Evolutionary conservation across 768 basidiomycete species (phyloP).

Genomic region (Lactarius vividus): DNA sequence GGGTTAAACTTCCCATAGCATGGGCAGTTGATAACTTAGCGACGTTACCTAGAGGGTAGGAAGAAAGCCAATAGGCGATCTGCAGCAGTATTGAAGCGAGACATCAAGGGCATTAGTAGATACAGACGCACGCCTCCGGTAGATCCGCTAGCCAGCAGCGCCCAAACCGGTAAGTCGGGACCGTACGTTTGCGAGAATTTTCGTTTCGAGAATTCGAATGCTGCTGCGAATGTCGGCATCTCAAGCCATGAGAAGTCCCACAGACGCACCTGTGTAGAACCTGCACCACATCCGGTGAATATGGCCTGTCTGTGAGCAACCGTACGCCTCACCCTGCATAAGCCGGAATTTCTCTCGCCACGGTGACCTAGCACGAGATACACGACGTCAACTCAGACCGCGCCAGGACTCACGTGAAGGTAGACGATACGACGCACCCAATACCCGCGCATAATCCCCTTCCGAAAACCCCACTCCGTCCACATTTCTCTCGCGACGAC

Average conservation of each 20-base stretch:
- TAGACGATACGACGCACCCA: conserved; percentile 58
- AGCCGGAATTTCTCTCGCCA: conserved; percentile 91
- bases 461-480: conserved; percentile 76
- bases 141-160: conserved; percentile 76
- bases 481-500: conserved; percentile 80
- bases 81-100: conserved; percentile 31
- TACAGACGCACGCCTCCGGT: conserved; percentile 66
- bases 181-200: conserved; percentile 64
- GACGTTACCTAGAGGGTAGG: conserved; percentile 74
- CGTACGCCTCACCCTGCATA: conserved; percentile 68
- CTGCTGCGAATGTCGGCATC: conserved; percentile 36
- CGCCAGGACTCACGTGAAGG: neutral
- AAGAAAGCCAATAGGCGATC: conserved; percentile 91
- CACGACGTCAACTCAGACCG: neutral
- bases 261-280: conserved; percentile 59
- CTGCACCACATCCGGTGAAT: conserved; percentile 36
- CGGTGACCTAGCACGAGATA: conserved; percentile 60
- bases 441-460: conserved; percentile 94
- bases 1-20: neutral
- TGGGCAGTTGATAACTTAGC: neutral
- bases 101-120: neutral
- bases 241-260: neutral
- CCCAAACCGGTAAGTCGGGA: conserved; percentile 75
- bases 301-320: no score
- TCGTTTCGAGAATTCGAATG: conserved; percentile 89